Percentiles rank a stretch among this genome's conserved stretches.
phyloP scores from a whole-genome alignment of 129 eudicot genomes.

The Escallonia herrerae region DNA sequence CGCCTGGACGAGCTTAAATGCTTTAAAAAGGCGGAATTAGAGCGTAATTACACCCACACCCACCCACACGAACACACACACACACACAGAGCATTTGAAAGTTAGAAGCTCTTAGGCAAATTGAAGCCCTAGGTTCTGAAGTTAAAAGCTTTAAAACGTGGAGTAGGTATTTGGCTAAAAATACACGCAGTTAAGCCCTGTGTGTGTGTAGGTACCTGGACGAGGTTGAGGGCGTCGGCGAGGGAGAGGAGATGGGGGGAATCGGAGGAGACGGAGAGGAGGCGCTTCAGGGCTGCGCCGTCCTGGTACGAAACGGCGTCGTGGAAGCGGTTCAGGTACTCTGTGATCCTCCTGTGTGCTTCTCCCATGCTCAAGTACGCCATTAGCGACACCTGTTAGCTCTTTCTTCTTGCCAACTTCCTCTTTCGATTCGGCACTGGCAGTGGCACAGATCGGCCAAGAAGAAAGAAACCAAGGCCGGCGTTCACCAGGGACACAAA shows the following conservation, averaged over 20 bases:
- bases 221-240: slow-evolving; percentile 79
- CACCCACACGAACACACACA: too few species aligned
- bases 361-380: slow-evolving; percentile 91
- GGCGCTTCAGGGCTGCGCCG: slow-evolving; percentile 56
- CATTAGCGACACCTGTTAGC: background rate
- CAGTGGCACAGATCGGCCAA: too few species aligned
- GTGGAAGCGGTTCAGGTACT: slow-evolving; percentile 63
- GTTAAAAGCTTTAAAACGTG: background rate
- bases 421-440: too few species aligned
- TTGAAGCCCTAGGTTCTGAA: background rate
- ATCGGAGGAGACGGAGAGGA: slow-evolving; percentile 72
- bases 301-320: slow-evolving; percentile 87
- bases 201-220: slow-evolving; percentile 40
- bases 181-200: too few species aligned
- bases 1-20: too few species aligned
- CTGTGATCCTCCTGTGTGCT: slow-evolving; percentile 75
- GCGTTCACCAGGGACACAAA: too few species aligned
- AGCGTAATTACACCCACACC: too few species aligned
- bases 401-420: too few species aligned
- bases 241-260: slow-evolving; percentile 58
- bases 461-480: too few species aligned
- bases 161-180: background rate
- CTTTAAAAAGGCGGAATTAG: too few species aligned
- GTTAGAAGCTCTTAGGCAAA: background rate
- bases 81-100: too few species aligned